phyloP scores from a whole-genome alignment of 441 rosid species.

The Pelargonium myrrhifolium region DNA sequence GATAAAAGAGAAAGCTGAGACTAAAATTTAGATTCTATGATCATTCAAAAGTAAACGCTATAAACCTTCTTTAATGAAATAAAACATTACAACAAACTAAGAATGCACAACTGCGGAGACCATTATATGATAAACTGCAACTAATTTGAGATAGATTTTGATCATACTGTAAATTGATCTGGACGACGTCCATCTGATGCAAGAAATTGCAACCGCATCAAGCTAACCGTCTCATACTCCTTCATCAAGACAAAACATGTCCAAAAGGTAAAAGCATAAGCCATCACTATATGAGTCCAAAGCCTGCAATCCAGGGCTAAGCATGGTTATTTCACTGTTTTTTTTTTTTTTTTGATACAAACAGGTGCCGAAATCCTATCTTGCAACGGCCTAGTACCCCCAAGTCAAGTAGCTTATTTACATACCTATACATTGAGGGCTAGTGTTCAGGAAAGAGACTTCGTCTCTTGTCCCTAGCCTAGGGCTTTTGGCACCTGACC shows the following conservation, averaged over 20 bases:
- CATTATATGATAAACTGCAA: not conserved
- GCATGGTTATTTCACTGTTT: not conserved
- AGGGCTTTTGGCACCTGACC: no score
- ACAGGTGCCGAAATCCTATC: no score
- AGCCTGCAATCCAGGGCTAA: slow-evolving; percentile 39
- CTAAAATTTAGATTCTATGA: no score
- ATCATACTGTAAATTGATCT: slow-evolving; percentile 76
- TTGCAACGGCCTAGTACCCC: no score
- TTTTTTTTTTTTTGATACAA: no score
- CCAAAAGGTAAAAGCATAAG: slow-evolving; percentile 89
- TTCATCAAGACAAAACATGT: slow-evolving; percentile 65
- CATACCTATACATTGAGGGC: no score
- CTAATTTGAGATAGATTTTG: slow-evolving; percentile 7
- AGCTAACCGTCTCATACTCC: slow-evolving; percentile 74
- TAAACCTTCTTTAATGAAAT: not conserved
- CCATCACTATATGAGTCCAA: slow-evolving; percentile 76
- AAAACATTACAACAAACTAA: slow-evolving; percentile 12
- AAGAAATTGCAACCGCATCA: slow-evolving; percentile 82
- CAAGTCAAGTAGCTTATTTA: no score
- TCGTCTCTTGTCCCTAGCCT: no score
- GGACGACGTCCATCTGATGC: slow-evolving; percentile 76
- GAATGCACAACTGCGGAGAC: not conserved
- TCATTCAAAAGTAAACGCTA: no score
- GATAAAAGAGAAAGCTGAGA: not conserved
- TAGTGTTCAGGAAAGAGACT: no score